Evolutionary conservation across 208 protist genomes (phyloP), one percentile per base, ranked within the genome.

Genomic region (Naegleria gruberi): DNA sequence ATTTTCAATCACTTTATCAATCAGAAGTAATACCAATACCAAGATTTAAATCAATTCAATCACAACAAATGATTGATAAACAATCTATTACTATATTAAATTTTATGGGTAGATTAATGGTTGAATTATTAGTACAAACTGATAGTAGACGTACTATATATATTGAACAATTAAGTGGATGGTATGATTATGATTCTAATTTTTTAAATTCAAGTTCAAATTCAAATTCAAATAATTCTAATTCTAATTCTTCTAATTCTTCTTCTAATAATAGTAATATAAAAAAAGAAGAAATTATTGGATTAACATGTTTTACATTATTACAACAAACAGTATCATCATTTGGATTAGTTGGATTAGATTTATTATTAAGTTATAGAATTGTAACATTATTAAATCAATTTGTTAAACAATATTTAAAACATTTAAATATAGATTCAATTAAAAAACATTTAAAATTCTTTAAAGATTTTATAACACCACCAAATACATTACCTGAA

Each of bases 21-120:
- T 97, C 94, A 23, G 90, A 92, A 12, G 96, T 95, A 65, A 98
- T 98, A 82, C 96, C 97, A 15, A 99, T 99, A 89, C 97, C 97
- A 41, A 95, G 94, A 85, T 98, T 98, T 90, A 89, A 91, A 43
- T 91, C 90, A 8, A 41, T 90, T 3, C 92, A 95, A 88, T 43
- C 87, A n/a, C 42, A 93, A 30, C 43, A 93, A 0, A 96, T 96
- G 90, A 65, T 10, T 65, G 51, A 65, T 19, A 77, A 77, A 37
- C 17, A 30, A 77, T 37, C 65, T 0, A 77, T 77, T 77, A 37
- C 30, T 30, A 77, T 37, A 15, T 37, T 37, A 37, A 95, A 94
- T 89, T 97, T 97, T 87, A 96, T 99, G 46, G 98, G 98, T 43
- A 93, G 97, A 91, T 92, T 99, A 6, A 93, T 96, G 15, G 94